phyloP scores from a whole-genome alignment of 1,284 basidiomycete species.

The Bjerkandera adusta region DNA sequence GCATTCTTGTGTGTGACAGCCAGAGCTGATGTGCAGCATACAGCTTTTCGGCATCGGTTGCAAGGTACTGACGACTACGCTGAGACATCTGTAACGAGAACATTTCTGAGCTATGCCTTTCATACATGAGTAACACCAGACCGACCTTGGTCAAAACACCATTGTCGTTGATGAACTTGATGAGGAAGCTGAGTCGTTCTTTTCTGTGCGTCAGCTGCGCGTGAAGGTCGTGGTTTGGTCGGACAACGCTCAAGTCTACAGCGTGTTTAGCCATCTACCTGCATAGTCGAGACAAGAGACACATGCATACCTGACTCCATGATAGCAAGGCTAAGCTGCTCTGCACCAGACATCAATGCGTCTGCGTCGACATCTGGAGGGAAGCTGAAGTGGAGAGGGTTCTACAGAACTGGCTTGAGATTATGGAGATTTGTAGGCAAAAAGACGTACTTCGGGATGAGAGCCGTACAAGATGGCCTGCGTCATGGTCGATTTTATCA shows the following conservation, averaged over 20 bases:
- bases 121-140: not conserved
- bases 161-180: constrained; percentile 87
- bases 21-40: constrained; percentile 84
- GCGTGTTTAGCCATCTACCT: not conserved
- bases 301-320: constrained; percentile 61
- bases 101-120: not conserved
- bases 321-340: constrained; percentile 75
- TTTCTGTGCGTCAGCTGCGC: constrained; percentile 78
- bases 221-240: constrained; percentile 77
- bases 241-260: constrained; percentile 71
- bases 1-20: constrained; percentile 74
- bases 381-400: constrained; percentile 84
- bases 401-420: constrained; percentile 44
- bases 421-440: constrained; percentile 1
- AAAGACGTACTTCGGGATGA: constrained; percentile 48
- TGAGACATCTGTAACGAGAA: constrained; percentile 67
- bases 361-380: constrained; percentile 78
- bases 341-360: constrained; percentile 77
- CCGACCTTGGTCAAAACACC: constrained; percentile 70
- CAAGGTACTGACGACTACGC: constrained; percentile 71
- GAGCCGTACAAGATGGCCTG: constrained; percentile 86
- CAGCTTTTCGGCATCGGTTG: constrained; percentile 87
- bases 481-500: constrained; percentile 83
- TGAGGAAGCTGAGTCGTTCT: constrained; percentile 77
- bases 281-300: not conserved